Evolutionary conservation across 1,139 yeast species (phyloP).

Genomic region (Diutina ranongensis): DNA sequence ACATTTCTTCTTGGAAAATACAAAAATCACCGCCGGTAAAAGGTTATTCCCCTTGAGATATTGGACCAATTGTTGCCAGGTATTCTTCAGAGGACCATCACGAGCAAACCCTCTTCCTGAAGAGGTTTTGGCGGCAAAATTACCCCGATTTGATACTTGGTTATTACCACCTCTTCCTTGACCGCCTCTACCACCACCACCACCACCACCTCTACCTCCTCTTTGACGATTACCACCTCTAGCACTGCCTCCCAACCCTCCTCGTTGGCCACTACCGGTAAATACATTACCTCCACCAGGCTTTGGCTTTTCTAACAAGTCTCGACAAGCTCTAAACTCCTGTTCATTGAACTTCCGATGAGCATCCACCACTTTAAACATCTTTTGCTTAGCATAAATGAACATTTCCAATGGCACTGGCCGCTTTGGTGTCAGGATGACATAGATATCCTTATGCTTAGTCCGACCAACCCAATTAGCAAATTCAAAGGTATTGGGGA

Average conservation of each 20-base stretch:
- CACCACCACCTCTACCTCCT: constrained; percentile 81
- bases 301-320: constrained; percentile 36
- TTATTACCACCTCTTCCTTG: constrained; percentile 53
- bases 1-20: constrained; percentile 85
- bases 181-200: constrained; percentile 66
- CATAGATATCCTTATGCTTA: constrained; percentile 94
- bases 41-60: constrained; percentile 83
- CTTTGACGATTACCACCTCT: constrained; percentile 59
- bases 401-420: constrained; percentile 91
- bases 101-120: constrained; percentile 26
- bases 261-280: constrained; percentile 33
- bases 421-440: constrained; percentile 95
- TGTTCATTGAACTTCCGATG: constrained; percentile 94
- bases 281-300: constrained; percentile 12
- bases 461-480: constrained; percentile 98
- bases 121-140: constrained; percentile 2
- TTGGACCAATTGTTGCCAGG: constrained; percentile 71
- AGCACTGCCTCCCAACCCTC: constrained; percentile 36
- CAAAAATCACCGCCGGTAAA: constrained; percentile 86
- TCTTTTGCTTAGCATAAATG: constrained; percentile 88
- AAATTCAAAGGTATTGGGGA: constrained; percentile 93
- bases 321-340: constrained; percentile 90
- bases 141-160: not conserved
- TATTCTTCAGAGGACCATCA: constrained; percentile 67
- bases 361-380: constrained; percentile 94